Base-by-base conservation (phyloP, 768 basidiomycete genomes). In the Pisolithus albus region DNA sequence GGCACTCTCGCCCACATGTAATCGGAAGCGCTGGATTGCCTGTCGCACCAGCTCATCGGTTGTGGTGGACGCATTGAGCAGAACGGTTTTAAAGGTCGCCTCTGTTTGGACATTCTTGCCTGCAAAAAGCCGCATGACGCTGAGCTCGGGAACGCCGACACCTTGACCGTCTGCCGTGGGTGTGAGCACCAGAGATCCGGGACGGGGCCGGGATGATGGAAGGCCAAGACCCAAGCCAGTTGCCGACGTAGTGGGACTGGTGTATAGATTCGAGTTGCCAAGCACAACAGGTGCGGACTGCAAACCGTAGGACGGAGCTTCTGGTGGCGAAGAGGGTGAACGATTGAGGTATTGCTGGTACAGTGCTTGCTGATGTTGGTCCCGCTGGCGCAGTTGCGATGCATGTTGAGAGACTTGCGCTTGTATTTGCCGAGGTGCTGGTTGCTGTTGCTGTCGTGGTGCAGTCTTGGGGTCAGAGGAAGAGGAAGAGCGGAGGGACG, bases 21-120 rank as follows among this genome's bases (percentile, higher is more conserved):
- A 72, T 30, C 90, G 75, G 82, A 99, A 98, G 7, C 96, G 83
- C 66, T 97, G 95, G 50, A 93, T 85, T 6, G 94, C 91, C 71
- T 99, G 96, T 51, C 81, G 78, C 47, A 98, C 79, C 39, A 99
- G 81, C 53, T 96, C 95, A 0, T 76, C 71, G 0, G 91, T 81
- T 0, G 86, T 88, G 0, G 95, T 97, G 1, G 83, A 83, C 5
- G 87, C 74, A 61, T 94, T 97, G 51, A 98, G 78, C 16, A 98
- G 71, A 1, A 95, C 96, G 6, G 96, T 98, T 74, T 98, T 98
- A 79, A 99, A 99, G 5, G 95, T 96, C 2, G 93, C 92, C 60
- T 98, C 94, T 0, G 92, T 91, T 64, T 92, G 84, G 56, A 98
- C 65, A 57, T 90, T 78, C 57, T 86, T 83, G 26, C 95, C 96